A percentile compares a stretch with the other conserved stretches of the same genome.
Conservation (phyloP, 768 basidiomycete species). For the Phlebiopsis gigantea region DNA sequence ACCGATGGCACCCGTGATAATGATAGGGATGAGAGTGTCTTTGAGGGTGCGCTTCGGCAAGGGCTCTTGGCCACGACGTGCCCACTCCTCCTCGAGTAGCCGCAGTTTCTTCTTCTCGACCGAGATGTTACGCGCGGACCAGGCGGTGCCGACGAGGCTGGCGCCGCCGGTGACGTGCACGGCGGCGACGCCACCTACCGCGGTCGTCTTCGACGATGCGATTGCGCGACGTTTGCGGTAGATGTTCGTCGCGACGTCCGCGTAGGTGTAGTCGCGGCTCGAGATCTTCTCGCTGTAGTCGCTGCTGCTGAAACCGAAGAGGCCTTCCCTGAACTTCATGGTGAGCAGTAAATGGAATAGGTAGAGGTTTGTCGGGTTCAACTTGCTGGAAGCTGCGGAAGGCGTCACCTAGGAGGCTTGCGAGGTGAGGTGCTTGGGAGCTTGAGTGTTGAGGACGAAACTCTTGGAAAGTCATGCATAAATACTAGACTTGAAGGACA, state of each 20-base stretch:
- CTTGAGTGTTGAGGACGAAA: neutral
- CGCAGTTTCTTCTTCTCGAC: neutral
- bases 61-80: neutral
- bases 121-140: neutral
- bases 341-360: too few species aligned
- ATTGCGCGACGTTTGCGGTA: neutral
- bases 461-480: neutral
- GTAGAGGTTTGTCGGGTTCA: too few species aligned
- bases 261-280: neutral
- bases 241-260: neutral
- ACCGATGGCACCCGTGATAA: neutral
- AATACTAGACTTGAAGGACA: neutral
- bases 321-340: neutral
- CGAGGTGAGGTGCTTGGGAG: neutral
- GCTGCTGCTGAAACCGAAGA: neutral
- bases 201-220: neutral
- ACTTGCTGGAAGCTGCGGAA: too few species aligned
- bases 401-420: neutral
- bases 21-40: neutral
- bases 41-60: neutral
- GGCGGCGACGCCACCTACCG: neutral
- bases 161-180: neutral
- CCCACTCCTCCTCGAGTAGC: neutral
- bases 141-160: neutral
- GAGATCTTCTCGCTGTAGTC: neutral